Base-by-base conservation (phyloP, 257 asterid species). In the Solanum gracilifrons region DNA sequence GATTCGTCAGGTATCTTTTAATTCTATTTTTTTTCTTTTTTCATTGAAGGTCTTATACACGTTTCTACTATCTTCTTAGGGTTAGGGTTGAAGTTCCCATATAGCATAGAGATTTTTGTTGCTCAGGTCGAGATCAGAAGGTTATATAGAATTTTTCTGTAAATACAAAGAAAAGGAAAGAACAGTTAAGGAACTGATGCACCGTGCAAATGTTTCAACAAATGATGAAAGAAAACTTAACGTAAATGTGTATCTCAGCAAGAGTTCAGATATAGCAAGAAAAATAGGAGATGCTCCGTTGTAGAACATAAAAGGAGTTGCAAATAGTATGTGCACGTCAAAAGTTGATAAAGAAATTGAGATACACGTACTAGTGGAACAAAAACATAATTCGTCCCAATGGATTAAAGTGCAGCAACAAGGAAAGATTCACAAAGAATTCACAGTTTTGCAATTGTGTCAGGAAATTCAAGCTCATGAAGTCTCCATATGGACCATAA, bases 41-140 rank as follows among this genome's bases (percentile, higher is more conserved):
- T 46, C 55, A 46, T 46, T 46, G 58, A 46, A 46, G 20, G 58
- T 46, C 20, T 0, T 46, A 13, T 46, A 46, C 13, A 46, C 58
- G 7, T 46, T 13, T 46, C 58, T 46, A 41, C 48, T 41, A 41
- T 41, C 48, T 41, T 41, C 37, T 35, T 35, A 35, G 37, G 37
- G 37, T 35, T 35, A 35, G 39, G 39, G 39, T 36, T 36, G 39
- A 36, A 36, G 39, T 36, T 36, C 39, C 39, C 39, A 36, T 36
- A 7, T n/a, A 36, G 7, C 9, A 36, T 36, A 36, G 39, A 36
- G 39, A 0, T 36, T 90, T 72, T 66, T 93, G 84, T 88, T 94
- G 13, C 94, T 92, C 58, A 89, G 98, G 89, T 95, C 99, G 12
- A 91, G 98, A 90, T 97, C 99, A 8, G 99, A 95, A 75, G 93